Evolutionary conservation across 2,329 filamentous ascomycete genomes (phyloP), one percentile per base, ranked within the genome.

Genomic region (Dactylonectria estremocensis): DNA sequence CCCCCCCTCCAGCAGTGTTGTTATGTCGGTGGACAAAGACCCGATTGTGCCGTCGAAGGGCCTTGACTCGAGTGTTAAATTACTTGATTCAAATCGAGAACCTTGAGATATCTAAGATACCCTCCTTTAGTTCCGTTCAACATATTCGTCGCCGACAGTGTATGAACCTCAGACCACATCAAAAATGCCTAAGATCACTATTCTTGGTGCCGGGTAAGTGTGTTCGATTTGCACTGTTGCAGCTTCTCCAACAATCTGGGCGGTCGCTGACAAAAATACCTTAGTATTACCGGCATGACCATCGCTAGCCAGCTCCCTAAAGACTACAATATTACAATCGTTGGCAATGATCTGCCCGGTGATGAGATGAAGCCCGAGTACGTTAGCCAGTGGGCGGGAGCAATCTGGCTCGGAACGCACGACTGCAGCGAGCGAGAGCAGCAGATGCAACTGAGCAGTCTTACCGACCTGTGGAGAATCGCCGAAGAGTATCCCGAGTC

Each of bases 301-400:
- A 55, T 61, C 40, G 62, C 62, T 9, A 33, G 55, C 3, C 62
- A 60, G 22, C 40, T 65, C 7, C 48, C 56, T 5, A 28, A 49
- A 10, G 31, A 55, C 13, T 56, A 65, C 22, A 56, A 65, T 8
- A 49, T 65, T 16, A 61, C 55, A 5, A 48, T 65, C 40, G 20
- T 65, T 7, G 62, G 55, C 5, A 61, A 49, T 48, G 40, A 65
- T 22, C 49, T 65, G 10, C 61, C 61, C 6, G 61, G 45, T 13
- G 61, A 63, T 9, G 45, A 63, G 1, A 48, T 20, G 18, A 22
- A 31, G 24, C 14, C 28, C n/a, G 50, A 55, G 28, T 65, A 43
- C 55, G 62, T 56, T 14, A 65, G 62, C 40, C 62, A 49, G 3
- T 65, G 62, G 62, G 62, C 62, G 2, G 62, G 62, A 1, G 56